phyloP scores from a whole-genome alignment of 768 basidiomycete genomes.

The Suillus paluster region DNA sequence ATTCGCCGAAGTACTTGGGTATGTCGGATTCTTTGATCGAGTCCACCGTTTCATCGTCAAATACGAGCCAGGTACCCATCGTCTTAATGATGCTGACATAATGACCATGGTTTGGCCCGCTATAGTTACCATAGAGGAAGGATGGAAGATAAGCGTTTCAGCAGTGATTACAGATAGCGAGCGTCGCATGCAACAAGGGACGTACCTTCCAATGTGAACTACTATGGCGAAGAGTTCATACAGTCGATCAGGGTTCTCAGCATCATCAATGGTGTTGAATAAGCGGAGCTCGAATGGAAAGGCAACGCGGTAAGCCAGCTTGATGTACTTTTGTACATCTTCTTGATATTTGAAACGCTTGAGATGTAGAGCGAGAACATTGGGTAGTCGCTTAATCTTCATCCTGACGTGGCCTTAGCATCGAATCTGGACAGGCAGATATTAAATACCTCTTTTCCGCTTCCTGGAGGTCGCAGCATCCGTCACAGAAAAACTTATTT shows the following conservation, averaged over 20 bases:
- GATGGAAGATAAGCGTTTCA: constrained; percentile 20
- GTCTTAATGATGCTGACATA: constrained; percentile 95
- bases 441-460: constrained; percentile 86
- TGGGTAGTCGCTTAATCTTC: constrained; percentile 98
- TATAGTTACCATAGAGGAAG: constrained; percentile 37
- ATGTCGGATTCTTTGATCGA: constrained; percentile 90
- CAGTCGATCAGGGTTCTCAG: constrained; percentile 87
- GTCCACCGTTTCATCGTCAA: constrained; percentile 94
- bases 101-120: constrained; percentile 98
- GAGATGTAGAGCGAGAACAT: constrained; percentile 92
- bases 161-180: constrained; percentile 9
- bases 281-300: constrained; percentile 94
- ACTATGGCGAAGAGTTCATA: constrained; percentile 97
- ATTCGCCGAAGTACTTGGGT: constrained; percentile 93
- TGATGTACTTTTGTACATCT: constrained; percentile 87
- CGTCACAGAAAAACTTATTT: constrained; percentile 99
- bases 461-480: constrained; percentile 95
- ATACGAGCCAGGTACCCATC: constrained; percentile 83
- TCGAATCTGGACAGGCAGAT: neutral
- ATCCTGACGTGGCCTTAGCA: constrained; percentile 59
- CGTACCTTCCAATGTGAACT: constrained; percentile 98
- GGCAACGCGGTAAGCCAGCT: constrained; percentile 94
- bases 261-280: constrained; percentile 96
- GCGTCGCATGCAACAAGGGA: constrained; percentile 29
- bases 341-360: constrained; percentile 99